Conservation (phyloP, 139 green algal genomes). For the Pseudopediastrum boryanum region DNA sequence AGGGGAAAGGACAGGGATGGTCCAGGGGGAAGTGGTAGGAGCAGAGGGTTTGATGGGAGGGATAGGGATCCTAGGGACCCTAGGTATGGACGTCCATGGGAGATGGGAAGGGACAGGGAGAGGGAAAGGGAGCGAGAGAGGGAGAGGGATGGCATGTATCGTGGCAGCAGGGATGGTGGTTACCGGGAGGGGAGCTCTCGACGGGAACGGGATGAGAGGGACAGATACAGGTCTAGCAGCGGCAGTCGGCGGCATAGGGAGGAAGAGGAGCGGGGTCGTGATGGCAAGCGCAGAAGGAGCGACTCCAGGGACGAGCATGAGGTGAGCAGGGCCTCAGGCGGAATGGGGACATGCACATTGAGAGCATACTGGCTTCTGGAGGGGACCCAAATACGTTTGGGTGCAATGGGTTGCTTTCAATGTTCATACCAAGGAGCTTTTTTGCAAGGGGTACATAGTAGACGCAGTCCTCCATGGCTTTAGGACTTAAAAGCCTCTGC, state of each 20-base stretch:
- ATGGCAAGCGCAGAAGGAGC: conserved; percentile 12
- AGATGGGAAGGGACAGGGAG: background rate
- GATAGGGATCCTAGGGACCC: too few species aligned
- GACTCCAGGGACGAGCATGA: conserved; percentile 2
- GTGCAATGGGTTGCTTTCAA: background rate
- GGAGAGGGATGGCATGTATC: too few species aligned
- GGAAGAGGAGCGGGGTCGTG: background rate
- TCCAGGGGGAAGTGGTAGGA: background rate
- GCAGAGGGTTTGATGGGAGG: background rate
- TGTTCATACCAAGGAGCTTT: background rate
- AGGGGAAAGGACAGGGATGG: background rate
- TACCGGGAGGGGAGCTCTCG: too few species aligned
- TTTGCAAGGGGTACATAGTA: background rate
- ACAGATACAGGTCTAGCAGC: background rate
- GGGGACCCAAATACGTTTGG: background rate
- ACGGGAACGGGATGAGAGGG: background rate
- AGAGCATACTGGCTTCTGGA: background rate
- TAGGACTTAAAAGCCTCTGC: background rate
- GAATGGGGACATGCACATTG: background rate
- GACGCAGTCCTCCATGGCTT: background rate
- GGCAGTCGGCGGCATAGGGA: background rate
- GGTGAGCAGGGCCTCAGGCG: background rate
- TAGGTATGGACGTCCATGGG: background rate
- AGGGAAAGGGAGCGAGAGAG: background rate
- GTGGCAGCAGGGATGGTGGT: too few species aligned